Evolutionary conservation across 2,329 filamentous ascomycete genomes (phyloP).

Genomic region (Tolypocladium pustulatum): DNA sequence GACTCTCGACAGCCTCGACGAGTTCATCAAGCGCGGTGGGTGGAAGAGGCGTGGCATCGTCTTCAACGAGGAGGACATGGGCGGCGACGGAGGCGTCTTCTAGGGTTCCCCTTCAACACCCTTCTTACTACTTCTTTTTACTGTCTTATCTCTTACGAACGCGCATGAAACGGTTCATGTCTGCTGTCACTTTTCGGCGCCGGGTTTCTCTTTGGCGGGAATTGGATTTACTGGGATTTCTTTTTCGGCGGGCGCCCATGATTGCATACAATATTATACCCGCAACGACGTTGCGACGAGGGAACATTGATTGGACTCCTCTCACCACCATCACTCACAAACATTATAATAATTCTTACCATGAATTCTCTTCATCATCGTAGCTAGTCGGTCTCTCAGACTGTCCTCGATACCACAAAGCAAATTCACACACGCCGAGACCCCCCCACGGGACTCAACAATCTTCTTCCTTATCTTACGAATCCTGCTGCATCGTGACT

Average conservation of each 20-base stretch:
- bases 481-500: background rate
- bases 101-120: background rate
- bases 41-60: conserved; percentile 33
- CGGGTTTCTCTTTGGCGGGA: background rate
- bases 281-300: background rate
- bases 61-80: conserved; percentile 17
- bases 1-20: conserved; percentile 27
- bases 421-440: background rate
- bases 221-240: background rate
- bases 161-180: background rate
- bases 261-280: background rate
- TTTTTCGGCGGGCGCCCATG: background rate
- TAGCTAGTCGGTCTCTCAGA: background rate
- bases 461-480: background rate
- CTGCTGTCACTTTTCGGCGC: background rate
- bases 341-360: background rate
- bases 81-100: background rate
- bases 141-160: background rate
- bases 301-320: background rate
- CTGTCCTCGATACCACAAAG: background rate
- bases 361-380: background rate
- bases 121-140: background rate
- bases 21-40: conserved; percentile 30
- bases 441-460: background rate
- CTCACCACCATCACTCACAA: background rate